Base-by-base conservation (phyloP, 2,329 filamentous ascomycete genomes). In the Exophiala viscosa region DNA sequence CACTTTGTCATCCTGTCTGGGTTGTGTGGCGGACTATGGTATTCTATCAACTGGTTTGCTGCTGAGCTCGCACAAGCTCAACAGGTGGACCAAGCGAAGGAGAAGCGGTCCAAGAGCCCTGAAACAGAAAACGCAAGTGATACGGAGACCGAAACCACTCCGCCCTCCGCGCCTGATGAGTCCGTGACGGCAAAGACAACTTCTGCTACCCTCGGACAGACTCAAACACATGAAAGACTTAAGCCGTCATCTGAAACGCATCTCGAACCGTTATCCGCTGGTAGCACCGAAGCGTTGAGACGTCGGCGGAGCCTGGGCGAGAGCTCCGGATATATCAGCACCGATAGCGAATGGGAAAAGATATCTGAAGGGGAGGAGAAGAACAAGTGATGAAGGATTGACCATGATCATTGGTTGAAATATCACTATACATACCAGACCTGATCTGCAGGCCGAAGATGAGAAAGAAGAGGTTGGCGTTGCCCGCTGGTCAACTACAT, bases 301-400 rank as follows among this genome's bases (percentile, higher is more conserved):
- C 76, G 75, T 66, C 69, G 73, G 53, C 74, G 67, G 57, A 63
- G 71, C 50, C 69, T 73, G 9, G 76, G 76, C 50, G 76, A 77
- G 48, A 76, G 67, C 48, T 75, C 73, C n/a, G 78, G 77, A 9
- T 79, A 82, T 59, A 65, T 77, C 57, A 92, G 90, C 71, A 96
- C 91, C 3, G 92, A 97, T 73, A 92, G 92, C 66, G 92, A 97
- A 73, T 97, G 92, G 92, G 92, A 96, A 76, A 95, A 93, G 76
- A 87, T 97, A 3, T 62, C 60, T 15, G 60, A 63, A 28, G 56
- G 54, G 13, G 90, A 88, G 17, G 87, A 87, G 69, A 82, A 77
- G 32, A 46, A 45, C 48, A 53, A 56, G 28, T 53, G 39, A 55
- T 35, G n/a, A 17, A n/a, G n/a, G 23, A 39, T 9, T 8, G 23